Evolutionary conservation across 108 stramenopile species (phyloP).

Genomic region (Mayamaea pseudoterrestris): DNA sequence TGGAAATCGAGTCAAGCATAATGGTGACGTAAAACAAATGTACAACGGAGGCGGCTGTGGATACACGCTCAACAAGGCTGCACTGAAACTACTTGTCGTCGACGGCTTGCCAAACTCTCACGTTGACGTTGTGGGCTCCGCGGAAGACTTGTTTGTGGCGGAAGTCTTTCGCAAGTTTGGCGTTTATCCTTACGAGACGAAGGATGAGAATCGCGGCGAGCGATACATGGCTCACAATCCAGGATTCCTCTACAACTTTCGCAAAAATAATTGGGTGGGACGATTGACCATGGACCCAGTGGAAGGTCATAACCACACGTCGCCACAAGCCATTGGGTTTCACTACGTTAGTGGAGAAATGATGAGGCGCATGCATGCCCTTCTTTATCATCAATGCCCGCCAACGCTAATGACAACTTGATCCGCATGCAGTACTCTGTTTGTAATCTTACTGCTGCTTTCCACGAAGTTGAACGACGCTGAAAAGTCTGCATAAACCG

Average conservation of each 20-base stretch:
- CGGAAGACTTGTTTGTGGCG: slow-evolving; percentile 22
- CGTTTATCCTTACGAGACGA: slow-evolving; percentile 14
- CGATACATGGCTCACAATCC: slow-evolving; percentile 17
- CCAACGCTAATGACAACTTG: no score
- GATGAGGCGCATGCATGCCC: slow-evolving; percentile 19
- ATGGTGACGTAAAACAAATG: slow-evolving; percentile 17
- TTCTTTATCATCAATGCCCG: slow-evolving; percentile 18
- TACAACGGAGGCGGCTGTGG: slow-evolving; percentile 22
- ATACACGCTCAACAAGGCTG: slow-evolving; percentile 26
- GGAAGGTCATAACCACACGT: slow-evolving; percentile 32
- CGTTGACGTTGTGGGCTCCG: slow-evolving; percentile 1
- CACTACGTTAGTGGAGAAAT: slow-evolving; percentile 21
- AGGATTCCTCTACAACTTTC: slow-evolving; percentile 14
- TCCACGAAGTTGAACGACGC: no score
- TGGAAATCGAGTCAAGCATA: neutral
- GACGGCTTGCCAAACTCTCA: slow-evolving; percentile 10
- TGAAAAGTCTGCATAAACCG: no score
- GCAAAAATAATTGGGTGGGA: slow-evolving; percentile 7
- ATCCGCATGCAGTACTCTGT: no score
- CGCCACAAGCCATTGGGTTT: slow-evolving; percentile 13
- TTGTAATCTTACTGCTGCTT: no score
- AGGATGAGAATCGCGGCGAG: slow-evolving; percentile 17
- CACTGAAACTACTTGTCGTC: slow-evolving; percentile 9
- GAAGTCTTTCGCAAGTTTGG: slow-evolving; percentile 15
- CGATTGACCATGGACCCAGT: neutral